Base-by-base conservation (phyloP, 2,329 filamentous ascomycete species). In the Colletotrichum phormii region DNA sequence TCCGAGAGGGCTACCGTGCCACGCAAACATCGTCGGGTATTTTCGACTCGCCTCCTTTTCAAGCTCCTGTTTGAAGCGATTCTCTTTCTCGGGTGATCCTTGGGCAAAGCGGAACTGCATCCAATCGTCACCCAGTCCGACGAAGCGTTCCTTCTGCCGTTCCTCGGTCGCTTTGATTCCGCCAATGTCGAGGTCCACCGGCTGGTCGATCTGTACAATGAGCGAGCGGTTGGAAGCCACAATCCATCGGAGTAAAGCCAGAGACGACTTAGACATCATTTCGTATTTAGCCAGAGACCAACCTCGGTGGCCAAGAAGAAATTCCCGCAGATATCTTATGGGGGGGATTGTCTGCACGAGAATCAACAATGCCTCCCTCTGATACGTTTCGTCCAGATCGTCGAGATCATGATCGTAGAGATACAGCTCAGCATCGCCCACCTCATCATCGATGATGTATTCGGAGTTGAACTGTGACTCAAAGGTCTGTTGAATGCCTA, bases 61-160 rank as follows among this genome's bases (percentile, higher is more conserved):
- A 3, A 97, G 86, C 15, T 91, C 90, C 26, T 89, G 81, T 7
- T 91, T 84, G 78, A 98, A 98, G 2, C 90, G 87, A 42, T 92
- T 86, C 79, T 98, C 95, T 78, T 95, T 97, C 78, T 97, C 94
- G 0, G 95, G 95, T 0, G 94, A 93, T 9, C 95, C 95, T 85
- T 97, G 96, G 0, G 93, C 92, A 76, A 98, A 95, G 33, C 94
- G 89, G 77, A 98, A 98, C 80, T 98, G 95, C 69, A 94, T 86
- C 87, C 91, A 96, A 2, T 60, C 65, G 4, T 82, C 85, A 0
- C 85, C 78, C 84, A 96, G 90, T 0, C 92, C 92, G 29, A 84
- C 84, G 3, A 97, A 87, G 12, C 86, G 86, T 74, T 91, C 86
- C 46, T 84, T 83, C 78, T 69, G 74, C 78, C 61, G 74, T 65